Evolutionary conservation across 805 yeast species (phyloP), one percentile per base, ranked within the genome.

Genomic region (Hanseniaspora valbyensis): DNA sequence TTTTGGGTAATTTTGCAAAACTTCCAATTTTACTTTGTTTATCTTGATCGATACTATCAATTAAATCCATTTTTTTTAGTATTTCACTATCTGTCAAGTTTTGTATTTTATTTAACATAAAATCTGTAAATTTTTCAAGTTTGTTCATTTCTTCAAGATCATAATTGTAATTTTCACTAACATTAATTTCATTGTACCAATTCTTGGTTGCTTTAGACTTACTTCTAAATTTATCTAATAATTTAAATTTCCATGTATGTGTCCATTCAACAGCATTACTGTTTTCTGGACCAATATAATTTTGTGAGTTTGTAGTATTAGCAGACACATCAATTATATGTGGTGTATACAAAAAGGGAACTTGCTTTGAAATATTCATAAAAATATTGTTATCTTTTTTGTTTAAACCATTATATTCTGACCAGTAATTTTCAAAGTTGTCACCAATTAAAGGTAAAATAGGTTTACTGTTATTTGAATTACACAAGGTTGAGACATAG

Each of bases 271-370:
- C 19, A 32, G 3, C 56, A 48, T 2, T 52, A 25, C 32, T 53
- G 42, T 22, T 52, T 8, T 45, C 50, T 8, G 54, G 21, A 1
- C 57, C 59, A 19, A 57, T 54, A 22, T 48, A 38, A 55, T 63
- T 59, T 36, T 66, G 66, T 1, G 68, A 60, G 4, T 65, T 56
- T 18, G 28, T 3, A 12, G 24, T n/a, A 12, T 30, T 42, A 3
- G 28, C 9, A 5, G 56, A 54, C 10, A 30, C 24, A 49, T 71
- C 66, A 37, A 64, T 55, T 2, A 65, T 59, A 22, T 69, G 64
- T 0, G 83, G 75, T 0, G 88, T 74, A 29, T 72, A 69, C 33
- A 81, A 56, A 54, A 75, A 77, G 0, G 89, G 89, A 8, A 81
- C 70, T 41, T 74, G 67, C 58, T 77, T 71, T 44, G 69, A 61